A percentile compares a stretch with the other conserved stretches of the same genome.
Conservation (phyloP, 345 rosid species). For the Sonneratia alba region DNA sequence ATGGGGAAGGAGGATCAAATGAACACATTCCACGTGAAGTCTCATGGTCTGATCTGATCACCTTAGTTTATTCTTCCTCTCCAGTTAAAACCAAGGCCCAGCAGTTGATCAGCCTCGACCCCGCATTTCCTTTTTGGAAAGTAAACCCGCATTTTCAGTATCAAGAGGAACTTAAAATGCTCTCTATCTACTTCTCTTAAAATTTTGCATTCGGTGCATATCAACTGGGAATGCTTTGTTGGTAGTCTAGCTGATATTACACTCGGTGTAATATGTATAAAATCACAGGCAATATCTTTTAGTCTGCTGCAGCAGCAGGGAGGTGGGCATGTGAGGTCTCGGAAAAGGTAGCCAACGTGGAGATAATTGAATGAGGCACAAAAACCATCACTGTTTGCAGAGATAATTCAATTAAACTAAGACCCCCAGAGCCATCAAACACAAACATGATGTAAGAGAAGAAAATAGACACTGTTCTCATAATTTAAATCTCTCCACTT, state of each 20-base stretch:
- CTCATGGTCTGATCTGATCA: neutral
- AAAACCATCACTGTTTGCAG: constrained; percentile 21
- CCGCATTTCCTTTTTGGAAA: too few relatives aligned
- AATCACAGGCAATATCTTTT: neutral
- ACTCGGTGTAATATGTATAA: neutral
- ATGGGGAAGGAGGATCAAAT: neutral
- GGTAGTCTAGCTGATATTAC: neutral
- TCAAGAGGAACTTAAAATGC: too few relatives aligned
- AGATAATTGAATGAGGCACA: constrained; percentile 38
- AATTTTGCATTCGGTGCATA: too few relatives aligned
- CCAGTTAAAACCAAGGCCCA: neutral
- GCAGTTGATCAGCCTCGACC: neutral
- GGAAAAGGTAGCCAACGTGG: constrained; percentile 34
- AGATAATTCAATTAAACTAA: constrained; percentile 10
- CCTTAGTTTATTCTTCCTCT: neutral
- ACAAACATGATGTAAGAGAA: too few relatives aligned
- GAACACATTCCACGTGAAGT: neutral
- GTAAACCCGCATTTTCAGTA: too few relatives aligned
- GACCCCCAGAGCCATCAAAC: too few relatives aligned
- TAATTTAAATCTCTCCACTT: constrained; percentile 3
- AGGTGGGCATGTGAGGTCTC: constrained; percentile 2
- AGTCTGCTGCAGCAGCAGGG: neutral
- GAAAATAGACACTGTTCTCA: too few relatives aligned
- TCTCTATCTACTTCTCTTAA: too few relatives aligned
- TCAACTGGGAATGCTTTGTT: too few relatives aligned